These are phyloP conservation scores for Wickerhamomyces xylosicus DNA, from an alignment of 805 yeast genomes.

Conservation along the genomic window DNA sequence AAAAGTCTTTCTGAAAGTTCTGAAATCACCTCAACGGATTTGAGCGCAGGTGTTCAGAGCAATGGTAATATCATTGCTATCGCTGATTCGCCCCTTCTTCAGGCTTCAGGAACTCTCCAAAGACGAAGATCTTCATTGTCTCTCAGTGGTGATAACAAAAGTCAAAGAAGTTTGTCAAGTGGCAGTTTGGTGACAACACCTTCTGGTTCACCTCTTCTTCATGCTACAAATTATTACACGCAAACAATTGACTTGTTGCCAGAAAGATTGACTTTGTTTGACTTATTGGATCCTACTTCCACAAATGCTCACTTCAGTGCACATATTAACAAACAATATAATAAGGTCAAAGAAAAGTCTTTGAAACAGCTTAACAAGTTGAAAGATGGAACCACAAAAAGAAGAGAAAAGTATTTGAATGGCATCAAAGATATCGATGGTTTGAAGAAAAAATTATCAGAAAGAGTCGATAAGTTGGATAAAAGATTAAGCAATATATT, in stretches of 20 bases:
- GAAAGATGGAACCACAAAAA: conserved; percentile 12
- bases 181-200: conserved; percentile 13
- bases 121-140: background rate
- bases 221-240: conserved; percentile 10
- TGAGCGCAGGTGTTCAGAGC: too few species aligned
- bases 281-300: conserved; percentile 21
- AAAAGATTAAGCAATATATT: conserved; percentile 25
- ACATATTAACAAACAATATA: conserved; percentile 16
- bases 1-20: too few species aligned
- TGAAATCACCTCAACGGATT: too few species aligned
- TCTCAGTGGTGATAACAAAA: background rate
- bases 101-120: background rate
- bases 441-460: conserved; percentile 15
- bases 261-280: conserved; percentile 19
- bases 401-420: conserved; percentile 10
- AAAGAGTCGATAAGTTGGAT: conserved; percentile 28
- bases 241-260: conserved; percentile 14
- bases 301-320: conserved; percentile 10
- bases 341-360: conserved; percentile 17
- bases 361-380: conserved; percentile 11
- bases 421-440: conserved; percentile 17
- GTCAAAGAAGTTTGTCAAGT: conserved; percentile 10
- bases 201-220: conserved; percentile 16
- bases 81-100: background rate
- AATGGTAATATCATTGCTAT: too few species aligned